A percentile compares a stretch with the other conserved stretches of the same genome.
phyloP scores from a whole-genome alignment of 495 filamentous ascomycete genomes.

The Physcia stellaris region DNA sequence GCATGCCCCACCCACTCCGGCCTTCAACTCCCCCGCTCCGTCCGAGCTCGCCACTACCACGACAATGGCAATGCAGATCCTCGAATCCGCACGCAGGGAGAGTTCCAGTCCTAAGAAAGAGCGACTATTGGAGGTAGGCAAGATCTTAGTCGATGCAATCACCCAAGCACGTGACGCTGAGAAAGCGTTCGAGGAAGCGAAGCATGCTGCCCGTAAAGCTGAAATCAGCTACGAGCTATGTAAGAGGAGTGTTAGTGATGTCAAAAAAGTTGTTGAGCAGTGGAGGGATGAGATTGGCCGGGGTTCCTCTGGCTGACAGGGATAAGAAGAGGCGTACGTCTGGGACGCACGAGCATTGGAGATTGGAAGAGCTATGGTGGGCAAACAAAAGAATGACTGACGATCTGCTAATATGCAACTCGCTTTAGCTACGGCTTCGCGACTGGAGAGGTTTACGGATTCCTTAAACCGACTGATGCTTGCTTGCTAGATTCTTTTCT shows the following conservation, averaged over 20 bases:
- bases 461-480: too few relatives aligned
- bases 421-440: too few relatives aligned
- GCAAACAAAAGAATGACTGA: too few relatives aligned
- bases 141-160: constrained; percentile 22
- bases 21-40: constrained; percentile 5
- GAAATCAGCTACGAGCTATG: constrained; percentile 19
- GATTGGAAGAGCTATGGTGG: too few relatives aligned
- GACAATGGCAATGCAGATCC: constrained; percentile 20
- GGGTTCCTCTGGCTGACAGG: too few relatives aligned
- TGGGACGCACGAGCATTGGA: too few relatives aligned
- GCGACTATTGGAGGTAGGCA: constrained; percentile 19
- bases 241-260: constrained; percentile 18
- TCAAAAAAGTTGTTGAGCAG: constrained; percentile 21
- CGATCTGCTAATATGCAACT: too few relatives aligned
- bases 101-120: constrained; percentile 17
- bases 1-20: neutral
- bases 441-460: too few relatives aligned
- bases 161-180: constrained; percentile 24
- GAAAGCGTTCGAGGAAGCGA: constrained; percentile 23
- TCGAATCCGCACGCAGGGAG: constrained; percentile 23
- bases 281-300: constrained; percentile 15
- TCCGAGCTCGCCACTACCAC: constrained; percentile 20
- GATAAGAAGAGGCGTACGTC: too few relatives aligned
- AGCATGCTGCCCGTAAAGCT: constrained; percentile 20
- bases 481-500: too few relatives aligned